Percentiles rank a stretch among this genome's conserved stretches.
phyloP scores from a whole-genome alignment of 1,284 basidiomycete genomes.

The Thelephora terrestris region DNA sequence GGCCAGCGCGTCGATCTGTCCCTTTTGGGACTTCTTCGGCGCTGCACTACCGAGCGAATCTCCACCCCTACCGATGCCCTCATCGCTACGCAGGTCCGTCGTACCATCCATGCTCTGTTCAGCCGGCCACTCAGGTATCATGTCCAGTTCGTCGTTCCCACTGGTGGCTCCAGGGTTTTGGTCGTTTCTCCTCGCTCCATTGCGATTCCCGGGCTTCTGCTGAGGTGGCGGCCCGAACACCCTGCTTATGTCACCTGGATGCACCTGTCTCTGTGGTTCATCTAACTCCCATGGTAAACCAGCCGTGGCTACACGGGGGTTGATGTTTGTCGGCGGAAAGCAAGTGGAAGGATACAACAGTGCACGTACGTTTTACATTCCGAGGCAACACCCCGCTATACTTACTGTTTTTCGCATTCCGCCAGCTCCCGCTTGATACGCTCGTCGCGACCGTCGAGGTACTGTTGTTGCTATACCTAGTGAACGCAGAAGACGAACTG shows the following conservation, averaged over 20 bases:
- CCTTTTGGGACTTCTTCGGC: conserved; percentile 65
- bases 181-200: conserved; percentile 40
- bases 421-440: conserved; percentile 60
- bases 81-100: conserved; percentile 47
- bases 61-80: conserved; percentile 34
- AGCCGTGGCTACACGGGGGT: conserved; percentile 48
- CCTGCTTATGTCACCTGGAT: conserved; percentile 48
- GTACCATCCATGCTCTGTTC: conserved; percentile 44
- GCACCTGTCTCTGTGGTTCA: conserved; percentile 53
- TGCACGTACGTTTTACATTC: conserved; percentile 69
- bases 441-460: conserved; percentile 71
- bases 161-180: conserved; percentile 25
- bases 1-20: conserved; percentile 72
- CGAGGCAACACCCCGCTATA: conserved; percentile 31
- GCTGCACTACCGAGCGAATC: conserved; percentile 8
- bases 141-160: conserved; percentile 48
- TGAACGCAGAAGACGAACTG: conserved; percentile 58
- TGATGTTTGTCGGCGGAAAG: conserved; percentile 5
- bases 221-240: conserved; percentile 45
- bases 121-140: conserved; percentile 57
- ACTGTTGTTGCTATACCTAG: conserved; percentile 69
- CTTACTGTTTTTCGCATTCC: conserved; percentile 27
- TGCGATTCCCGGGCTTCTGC: conserved; percentile 34
- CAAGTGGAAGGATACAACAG: conserved; percentile 3
- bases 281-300: conserved; percentile 66